Conservation (phyloP, 2,329 filamentous ascomycete genomes). For the Fusarium nanum region DNA sequence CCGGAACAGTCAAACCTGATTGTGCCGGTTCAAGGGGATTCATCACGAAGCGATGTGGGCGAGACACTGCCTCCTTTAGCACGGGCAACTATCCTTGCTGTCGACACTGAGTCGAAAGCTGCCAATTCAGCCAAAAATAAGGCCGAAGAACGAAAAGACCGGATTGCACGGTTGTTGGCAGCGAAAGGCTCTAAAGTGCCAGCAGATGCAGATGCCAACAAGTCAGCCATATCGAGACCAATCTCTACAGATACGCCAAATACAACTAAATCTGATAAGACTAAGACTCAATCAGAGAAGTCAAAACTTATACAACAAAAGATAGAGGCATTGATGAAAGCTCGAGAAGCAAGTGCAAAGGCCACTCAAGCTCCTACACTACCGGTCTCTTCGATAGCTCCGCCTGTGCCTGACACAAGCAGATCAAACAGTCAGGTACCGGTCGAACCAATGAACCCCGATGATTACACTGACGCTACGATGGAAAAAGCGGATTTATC, state of each 20-base stretch:
- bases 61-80: neutral
- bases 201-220: constrained; percentile 19
- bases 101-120: constrained; percentile 21
- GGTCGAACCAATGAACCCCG: neutral
- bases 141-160: constrained; percentile 76
- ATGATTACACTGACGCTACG: constrained; percentile 8
- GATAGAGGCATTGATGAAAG: constrained; percentile 78
- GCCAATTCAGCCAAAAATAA: constrained; percentile 63
- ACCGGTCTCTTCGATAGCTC: neutral
- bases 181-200: constrained; percentile 71
- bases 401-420: constrained; percentile 11
- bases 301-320: constrained; percentile 80
- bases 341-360: constrained; percentile 58
- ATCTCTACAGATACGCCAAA: constrained; percentile 38
- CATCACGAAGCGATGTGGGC: neutral
- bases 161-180: constrained; percentile 81
- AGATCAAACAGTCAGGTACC: constrained; percentile 7
- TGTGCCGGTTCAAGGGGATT: neutral
- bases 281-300: constrained; percentile 69
- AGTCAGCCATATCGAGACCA: neutral
- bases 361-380: neutral
- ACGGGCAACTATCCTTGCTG: neutral
- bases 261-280: constrained; percentile 23
- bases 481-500: constrained; percentile 25
- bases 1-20: neutral